Percentiles rank a stretch among this genome's conserved stretches.
Evolutionary conservation across 2,329 filamentous ascomycete genomes (phyloP).

Genomic region (Byssochlamys sp.): DNA sequence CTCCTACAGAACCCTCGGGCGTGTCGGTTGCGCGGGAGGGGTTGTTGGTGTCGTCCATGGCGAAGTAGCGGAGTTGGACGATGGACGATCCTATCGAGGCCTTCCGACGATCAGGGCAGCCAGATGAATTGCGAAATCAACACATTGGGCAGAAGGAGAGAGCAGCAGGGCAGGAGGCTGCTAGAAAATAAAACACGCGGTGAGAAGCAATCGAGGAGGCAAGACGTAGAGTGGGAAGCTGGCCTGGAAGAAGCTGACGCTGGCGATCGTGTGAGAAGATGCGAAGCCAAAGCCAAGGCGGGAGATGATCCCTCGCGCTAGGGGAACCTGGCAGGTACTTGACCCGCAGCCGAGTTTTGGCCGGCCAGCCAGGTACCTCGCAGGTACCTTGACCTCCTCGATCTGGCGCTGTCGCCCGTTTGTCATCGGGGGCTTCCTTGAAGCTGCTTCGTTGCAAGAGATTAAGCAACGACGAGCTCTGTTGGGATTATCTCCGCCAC

Average conservation of each 20-base stretch:
- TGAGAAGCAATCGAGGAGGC: background rate
- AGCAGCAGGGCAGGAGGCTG: background rate
- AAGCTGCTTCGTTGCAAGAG: background rate
- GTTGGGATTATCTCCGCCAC: background rate
- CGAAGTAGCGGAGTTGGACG: background rate
- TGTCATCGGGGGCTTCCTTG: background rate
- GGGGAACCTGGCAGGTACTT: background rate
- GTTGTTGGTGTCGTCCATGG: conserved; percentile 3
- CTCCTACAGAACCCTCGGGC: conserved; percentile 3
- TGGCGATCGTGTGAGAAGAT: background rate
- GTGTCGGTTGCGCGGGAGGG: conserved; percentile 3
- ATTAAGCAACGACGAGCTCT: background rate
- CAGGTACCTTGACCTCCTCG: background rate
- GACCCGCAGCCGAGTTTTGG: background rate
- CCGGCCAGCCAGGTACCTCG: background rate
- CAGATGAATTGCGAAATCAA: background rate
- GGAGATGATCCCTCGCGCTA: background rate
- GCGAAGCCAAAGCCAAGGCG: background rate
- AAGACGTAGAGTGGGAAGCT: background rate
- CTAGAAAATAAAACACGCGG: background rate
- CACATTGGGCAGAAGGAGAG: background rate
- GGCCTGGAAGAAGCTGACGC: background rate
- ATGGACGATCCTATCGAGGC: background rate
- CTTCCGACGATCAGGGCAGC: background rate
- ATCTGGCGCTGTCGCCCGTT: background rate